Evolutionary conservation across 1,139 yeast genomes (phyloP), one percentile per base, ranked within the genome.

Genomic region (Pichia sp.): DNA sequence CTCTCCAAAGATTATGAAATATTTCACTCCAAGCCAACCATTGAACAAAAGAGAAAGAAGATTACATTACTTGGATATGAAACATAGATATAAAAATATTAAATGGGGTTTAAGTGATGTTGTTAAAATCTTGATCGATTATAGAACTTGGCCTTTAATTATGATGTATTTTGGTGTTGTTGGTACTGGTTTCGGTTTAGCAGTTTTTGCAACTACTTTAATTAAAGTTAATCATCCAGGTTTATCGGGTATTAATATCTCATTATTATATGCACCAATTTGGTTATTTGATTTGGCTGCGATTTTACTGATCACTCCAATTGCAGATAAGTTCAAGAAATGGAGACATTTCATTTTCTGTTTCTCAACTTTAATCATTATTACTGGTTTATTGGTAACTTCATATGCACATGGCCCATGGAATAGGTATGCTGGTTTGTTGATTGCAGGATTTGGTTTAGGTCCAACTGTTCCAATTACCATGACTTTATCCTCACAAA

Each of bases 121-220:
- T 26, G 62, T 68, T 41, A 64, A 63, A n/a, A 76, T 87, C 43
- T 60, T 85, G 27, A 60, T 72, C 26, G 95, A 87, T 62, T 59
- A 74, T 41, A 73, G 94, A 56, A 72, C 84, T 41, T 86, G 92
- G 92, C 94, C 95, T 1, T 67, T 87, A 52, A 71, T 85, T 44
- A 72, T 87, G 68, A 87, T 87, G 96, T 87, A 87, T 66, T 88
- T 87, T 66, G 96, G 96, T 9, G 95, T 85, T 16, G 96, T 87
- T 20, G 96, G 96, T 42, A 80, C 88, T 18, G 96, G 96, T 1
- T 82, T 76, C 61, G 96, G 95, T 18, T 70, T 87, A 49, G 89
- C 90, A 22, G 92, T 84, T 20, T 87, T 84, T 67, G 96, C 92
- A 2, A 82, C 95, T 5, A 81, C 94, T n/a, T 81, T 87, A 55